Percentiles rank a stretch among this genome's conserved stretches.
phyloP scores from a whole-genome alignment of 2,329 filamentous ascomycete species.

The Neoascochyta sp. region DNA sequence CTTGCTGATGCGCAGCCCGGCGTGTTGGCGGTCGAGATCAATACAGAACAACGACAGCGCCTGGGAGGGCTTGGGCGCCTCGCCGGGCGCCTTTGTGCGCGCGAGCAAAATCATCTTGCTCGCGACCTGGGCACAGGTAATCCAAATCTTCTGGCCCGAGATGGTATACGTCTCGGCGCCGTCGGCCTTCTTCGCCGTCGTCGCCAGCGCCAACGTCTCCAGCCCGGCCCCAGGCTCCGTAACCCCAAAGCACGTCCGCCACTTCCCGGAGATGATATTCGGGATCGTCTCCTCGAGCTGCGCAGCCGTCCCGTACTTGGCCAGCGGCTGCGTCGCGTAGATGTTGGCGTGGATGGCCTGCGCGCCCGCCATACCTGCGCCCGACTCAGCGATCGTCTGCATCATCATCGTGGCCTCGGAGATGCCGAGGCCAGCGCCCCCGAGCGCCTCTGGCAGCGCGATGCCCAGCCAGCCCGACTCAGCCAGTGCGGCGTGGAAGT shows the following conservation, averaged over 20 bases:
- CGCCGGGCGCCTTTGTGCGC: conserved; percentile 66
- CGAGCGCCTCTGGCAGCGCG: conserved; percentile 68
- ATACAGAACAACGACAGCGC: conserved; percentile 79
- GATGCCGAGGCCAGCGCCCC: conserved; percentile 72
- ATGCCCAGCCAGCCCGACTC: conserved; percentile 79
- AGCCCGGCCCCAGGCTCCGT: conserved; percentile 81
- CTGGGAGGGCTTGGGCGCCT: conserved; percentile 67
- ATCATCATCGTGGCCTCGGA: conserved; percentile 85
- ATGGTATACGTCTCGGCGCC: conserved; percentile 62
- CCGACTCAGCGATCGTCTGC: conserved; percentile 74
- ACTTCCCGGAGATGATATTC: conserved; percentile 67
- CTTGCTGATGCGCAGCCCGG: conserved; percentile 62
- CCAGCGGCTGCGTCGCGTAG: conserved; percentile 71
- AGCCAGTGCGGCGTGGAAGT: conserved; percentile 71
- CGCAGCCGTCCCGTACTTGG: conserved; percentile 64
- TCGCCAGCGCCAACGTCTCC: conserved; percentile 66
- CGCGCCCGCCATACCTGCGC: conserved; percentile 71
- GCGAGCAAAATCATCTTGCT: conserved; percentile 79
- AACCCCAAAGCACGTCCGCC: conserved; percentile 74
- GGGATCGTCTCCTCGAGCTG: conserved; percentile 64
- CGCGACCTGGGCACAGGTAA: conserved; percentile 78
- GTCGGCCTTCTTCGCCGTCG: conserved; percentile 38
- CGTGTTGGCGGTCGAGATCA: conserved; percentile 60
- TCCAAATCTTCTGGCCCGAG: conserved; percentile 84
- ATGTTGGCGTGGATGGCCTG: conserved; percentile 61